Evolutionary conservation across 192 early-diverging fungal species (phyloP), one percentile per base, ranked within the genome.

Genomic region (Linnemannia exigua): DNA sequence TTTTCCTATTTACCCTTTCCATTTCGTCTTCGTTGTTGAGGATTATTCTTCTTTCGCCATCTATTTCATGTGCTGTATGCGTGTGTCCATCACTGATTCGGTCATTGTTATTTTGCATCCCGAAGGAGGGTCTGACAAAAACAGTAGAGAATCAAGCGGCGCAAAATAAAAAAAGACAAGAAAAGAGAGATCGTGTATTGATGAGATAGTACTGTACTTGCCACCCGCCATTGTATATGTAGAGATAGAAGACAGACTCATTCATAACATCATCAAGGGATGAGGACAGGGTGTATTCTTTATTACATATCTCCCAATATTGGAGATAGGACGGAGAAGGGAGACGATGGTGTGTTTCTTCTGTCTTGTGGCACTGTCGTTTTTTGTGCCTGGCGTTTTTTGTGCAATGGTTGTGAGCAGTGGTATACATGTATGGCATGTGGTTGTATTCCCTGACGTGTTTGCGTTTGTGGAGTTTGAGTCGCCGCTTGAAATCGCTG

Each of bases 61-160:
- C 11, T 63, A 31, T 63, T 25, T 25, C 28, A 15, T 63, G 28
- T 63, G 16, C 33, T 70, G 68, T 38, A 8, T 38, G 37, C 19
- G 8, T 15, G 25, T 37, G 16, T 37, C 67, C 5, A 20, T 68
- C 31, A 5, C 36, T 68, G 68, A 25, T 41, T 41, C n/a, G 20
- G 68, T 36, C 68, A 70, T 38, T 20, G 68, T 25, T 68, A 7
- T 68, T 36, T 41, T 36, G 20, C 68, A 41, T 36, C 68, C 36
- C 38, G 68, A 41, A n/a, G n/a, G n/a, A 25, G 63, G 25, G 28
- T n/a, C 58, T 63, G 58, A 63, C 58, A 63, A 63, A 63, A 63
- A 61, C 28, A 63, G 58, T 63, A 63, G 58, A 63, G 58, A 63
- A 63, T 63, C 58, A 63, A 63, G 58, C 58, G 58, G 28, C 58